These are phyloP conservation scores for Collybia nuda DNA, from an alignment of 768 basidiomycete genomes.

Conservation along the genomic window DNA sequence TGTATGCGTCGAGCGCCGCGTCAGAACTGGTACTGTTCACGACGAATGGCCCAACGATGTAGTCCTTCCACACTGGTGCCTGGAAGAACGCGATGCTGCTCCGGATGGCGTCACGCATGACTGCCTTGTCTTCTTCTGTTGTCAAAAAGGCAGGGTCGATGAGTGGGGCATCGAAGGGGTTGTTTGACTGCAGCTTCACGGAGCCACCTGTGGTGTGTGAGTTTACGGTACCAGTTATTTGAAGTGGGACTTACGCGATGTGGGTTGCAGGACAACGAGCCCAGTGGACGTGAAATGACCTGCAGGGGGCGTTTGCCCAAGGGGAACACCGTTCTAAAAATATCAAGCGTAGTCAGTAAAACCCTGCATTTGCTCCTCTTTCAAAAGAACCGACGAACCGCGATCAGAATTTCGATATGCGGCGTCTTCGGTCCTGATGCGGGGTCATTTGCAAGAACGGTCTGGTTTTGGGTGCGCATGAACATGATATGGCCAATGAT, in stretches of 20 bases:
- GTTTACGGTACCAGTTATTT: constrained; percentile 8
- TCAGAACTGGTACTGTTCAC: constrained; percentile 10
- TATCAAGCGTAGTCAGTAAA: not conserved
- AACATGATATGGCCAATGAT: constrained; percentile 16
- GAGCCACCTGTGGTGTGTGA: constrained; percentile 3
- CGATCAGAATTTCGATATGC: constrained; percentile 21
- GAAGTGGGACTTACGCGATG: constrained; percentile 9
- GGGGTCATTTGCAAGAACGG: constrained; percentile 13
- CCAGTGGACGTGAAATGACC: constrained; percentile 10
- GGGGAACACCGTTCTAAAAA: constrained; percentile 11
- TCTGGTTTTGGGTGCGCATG: constrained; percentile 13
- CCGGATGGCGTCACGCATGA: constrained; percentile 21
- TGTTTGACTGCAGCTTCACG: constrained; percentile 31
- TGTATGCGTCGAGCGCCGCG: constrained; percentile 20
- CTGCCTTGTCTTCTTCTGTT: constrained; percentile 20
- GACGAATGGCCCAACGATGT: constrained; percentile 8
- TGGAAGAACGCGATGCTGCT: constrained; percentile 11
- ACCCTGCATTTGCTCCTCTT: not conserved
- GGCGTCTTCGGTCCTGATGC: constrained; percentile 20
- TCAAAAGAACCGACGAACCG: constrained; percentile 4
- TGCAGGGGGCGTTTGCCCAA: constrained; percentile 6
- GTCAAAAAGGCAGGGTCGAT: constrained; percentile 47
- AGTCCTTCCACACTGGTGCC: constrained; percentile 19
- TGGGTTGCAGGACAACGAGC: constrained; percentile 15
- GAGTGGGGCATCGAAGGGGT: constrained; percentile 39